A percentile compares a stretch with the other conserved stretches of the same genome.
Conservation (phyloP, 768 basidiomycete genomes). For the Agrocybe chaxingu region DNA sequence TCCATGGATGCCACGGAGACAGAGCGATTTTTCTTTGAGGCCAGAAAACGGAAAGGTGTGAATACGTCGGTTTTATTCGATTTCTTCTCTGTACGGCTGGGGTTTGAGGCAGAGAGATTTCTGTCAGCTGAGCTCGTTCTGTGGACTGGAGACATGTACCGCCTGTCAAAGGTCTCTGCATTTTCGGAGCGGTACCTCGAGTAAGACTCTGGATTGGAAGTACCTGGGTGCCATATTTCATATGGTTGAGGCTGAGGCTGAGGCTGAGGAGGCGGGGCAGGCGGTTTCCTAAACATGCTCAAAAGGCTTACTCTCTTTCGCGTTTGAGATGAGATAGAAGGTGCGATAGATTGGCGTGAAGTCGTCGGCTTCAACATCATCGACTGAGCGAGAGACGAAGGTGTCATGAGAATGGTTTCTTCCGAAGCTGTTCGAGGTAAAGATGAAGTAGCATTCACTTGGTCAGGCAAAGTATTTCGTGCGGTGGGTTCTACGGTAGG, state of each 20-base stretch:
- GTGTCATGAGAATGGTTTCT: slow-evolving; percentile 58
- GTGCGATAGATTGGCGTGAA: slow-evolving; percentile 36
- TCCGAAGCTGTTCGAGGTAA: slow-evolving; percentile 37
- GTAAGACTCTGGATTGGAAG: slow-evolving; percentile 14
- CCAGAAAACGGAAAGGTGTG: slow-evolving; percentile 61
- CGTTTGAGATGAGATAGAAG: slow-evolving; percentile 37
- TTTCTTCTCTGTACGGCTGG: slow-evolving; percentile 29
- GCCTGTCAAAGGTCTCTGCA: slow-evolving; percentile 11
- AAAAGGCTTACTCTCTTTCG: slow-evolving; percentile 38
- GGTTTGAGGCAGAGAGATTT: slow-evolving; percentile 27
- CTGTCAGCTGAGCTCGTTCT: not conserved
- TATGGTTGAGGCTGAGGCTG: slow-evolving; percentile 18
- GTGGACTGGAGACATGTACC: slow-evolving; percentile 3
- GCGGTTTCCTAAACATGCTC: slow-evolving; percentile 25
- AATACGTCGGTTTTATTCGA: slow-evolving; percentile 46
- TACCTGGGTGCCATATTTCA: slow-evolving; percentile 22
- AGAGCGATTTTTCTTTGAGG: slow-evolving; percentile 56
- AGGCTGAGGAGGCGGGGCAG: slow-evolving; percentile 7
- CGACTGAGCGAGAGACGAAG: slow-evolving; percentile 59
- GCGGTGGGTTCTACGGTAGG: slow-evolving; percentile 1
- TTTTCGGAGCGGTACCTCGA: slow-evolving; percentile 4
- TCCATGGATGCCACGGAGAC: slow-evolving; percentile 75
- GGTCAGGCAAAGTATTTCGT: slow-evolving; percentile 2
- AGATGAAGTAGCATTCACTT: slow-evolving; percentile 4
- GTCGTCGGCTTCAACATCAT: slow-evolving; percentile 38